These are phyloP conservation scores for Pestalotiopsis sp. DNA, from an alignment of 2,329 filamentous ascomycete species.

Conservation along the genomic window DNA sequence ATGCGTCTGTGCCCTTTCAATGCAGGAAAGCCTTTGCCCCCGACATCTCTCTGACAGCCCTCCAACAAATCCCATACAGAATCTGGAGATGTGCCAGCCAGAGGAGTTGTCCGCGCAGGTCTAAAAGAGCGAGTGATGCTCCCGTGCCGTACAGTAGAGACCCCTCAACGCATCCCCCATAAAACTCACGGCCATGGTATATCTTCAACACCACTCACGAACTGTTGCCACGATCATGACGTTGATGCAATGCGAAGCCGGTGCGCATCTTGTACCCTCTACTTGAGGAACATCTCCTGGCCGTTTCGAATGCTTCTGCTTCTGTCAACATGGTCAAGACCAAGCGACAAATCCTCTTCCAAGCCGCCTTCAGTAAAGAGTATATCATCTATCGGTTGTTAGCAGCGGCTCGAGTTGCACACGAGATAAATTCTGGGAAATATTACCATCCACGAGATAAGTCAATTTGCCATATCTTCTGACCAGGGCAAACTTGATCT, in stretches of 20 bases:
- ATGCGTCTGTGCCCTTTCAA: background rate
- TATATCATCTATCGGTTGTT: constrained; percentile 53
- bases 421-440: background rate
- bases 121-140: background rate
- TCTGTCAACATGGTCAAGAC: constrained; percentile 68
- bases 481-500: constrained; percentile 93
- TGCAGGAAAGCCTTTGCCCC: background rate
- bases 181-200: background rate
- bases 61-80: background rate
- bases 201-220: background rate
- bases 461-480: constrained; percentile 71
- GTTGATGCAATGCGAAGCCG: background rate
- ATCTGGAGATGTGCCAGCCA: background rate
- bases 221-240: background rate
- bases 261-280: background rate
- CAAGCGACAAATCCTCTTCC: constrained; percentile 63
- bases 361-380: constrained; percentile 51
- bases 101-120: background rate
- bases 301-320: constrained; percentile 61
- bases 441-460: constrained; percentile 86
- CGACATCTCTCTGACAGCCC: background rate
- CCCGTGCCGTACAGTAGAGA: background rate
- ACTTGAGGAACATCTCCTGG: constrained; percentile 62
- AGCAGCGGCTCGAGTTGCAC: constrained; percentile 19
- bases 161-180: background rate